These are phyloP conservation scores for Stemphylium lycopersici DNA, from an alignment of 2,329 filamentous ascomycete genomes.

Conservation along the genomic window DNA sequence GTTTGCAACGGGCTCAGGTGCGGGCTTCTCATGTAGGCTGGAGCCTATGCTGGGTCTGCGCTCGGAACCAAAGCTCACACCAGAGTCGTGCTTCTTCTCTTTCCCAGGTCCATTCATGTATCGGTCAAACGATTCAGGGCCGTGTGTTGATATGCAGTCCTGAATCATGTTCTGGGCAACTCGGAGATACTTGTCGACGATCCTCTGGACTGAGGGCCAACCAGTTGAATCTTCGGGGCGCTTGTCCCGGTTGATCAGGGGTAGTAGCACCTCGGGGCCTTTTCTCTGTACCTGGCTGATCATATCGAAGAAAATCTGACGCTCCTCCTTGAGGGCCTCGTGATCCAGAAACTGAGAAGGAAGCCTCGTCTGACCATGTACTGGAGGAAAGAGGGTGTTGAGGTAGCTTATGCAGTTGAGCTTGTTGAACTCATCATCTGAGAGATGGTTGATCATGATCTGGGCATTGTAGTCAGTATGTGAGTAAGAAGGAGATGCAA, in stretches of 20 bases:
- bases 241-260: constrained; percentile 61
- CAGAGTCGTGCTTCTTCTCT: constrained; percentile 66
- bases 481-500: not conserved
- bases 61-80: constrained; percentile 62
- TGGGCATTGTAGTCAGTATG: constrained; percentile 33
- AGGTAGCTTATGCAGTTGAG: constrained; percentile 71
- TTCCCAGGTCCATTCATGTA: constrained; percentile 47
- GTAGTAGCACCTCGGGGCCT: constrained; percentile 60
- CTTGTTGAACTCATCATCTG: constrained; percentile 67
- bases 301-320: constrained; percentile 67
- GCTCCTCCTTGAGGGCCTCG: constrained; percentile 61
- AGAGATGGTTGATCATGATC: constrained; percentile 70
- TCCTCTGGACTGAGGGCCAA: constrained; percentile 58
- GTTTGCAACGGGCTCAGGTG: constrained; percentile 24
- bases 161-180: constrained; percentile 66
- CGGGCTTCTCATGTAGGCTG: constrained; percentile 33
- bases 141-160: constrained; percentile 59
- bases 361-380: constrained; percentile 42
- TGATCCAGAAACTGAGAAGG: constrained; percentile 61
- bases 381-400: constrained; percentile 69
- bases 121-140: constrained; percentile 43
- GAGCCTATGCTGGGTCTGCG: constrained; percentile 39
- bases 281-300: constrained; percentile 64
- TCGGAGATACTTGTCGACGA: constrained; percentile 64
- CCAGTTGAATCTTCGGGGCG: constrained; percentile 59